Evolutionary conservation across 805 yeast species (phyloP), one percentile per base, ranked within the genome.

Genomic region (Metschnikowia chrysomelidarum): DNA sequence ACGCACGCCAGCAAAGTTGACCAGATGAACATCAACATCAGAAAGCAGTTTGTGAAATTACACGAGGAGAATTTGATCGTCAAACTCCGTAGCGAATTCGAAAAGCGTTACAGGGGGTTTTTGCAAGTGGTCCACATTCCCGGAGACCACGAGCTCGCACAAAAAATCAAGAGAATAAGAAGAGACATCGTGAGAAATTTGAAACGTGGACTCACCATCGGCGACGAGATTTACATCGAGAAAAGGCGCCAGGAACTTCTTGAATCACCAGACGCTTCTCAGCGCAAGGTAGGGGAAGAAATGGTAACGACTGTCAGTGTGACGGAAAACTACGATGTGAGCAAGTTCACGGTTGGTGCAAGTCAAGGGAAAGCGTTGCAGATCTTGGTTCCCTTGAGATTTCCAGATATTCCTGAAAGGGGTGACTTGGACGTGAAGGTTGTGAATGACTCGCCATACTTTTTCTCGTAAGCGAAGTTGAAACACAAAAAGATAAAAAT

Each of bases 1-100:
- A 88, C 98, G 0, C 98, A 93, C 57, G 97, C 98, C 1, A 66
- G 77, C 32, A 91, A 86, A 56, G 79, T 91, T 26, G 81, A 80
- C 41, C 55, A 53, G 3, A 81, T 91, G 93, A 87, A 80, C 59
- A 52, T 50, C 10, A 64, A 75, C 28, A 65, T 93, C 45, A 75
- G 98, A 54, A 80, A 83, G 23, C 80, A 85, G 40, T 91, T 91
- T 57, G 82, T 93, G 43, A 64, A 73, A 34, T 67, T 91, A 37
- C 97, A 91, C 57, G 75, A 75, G 41, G 80, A 74, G 20, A 82
- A 88, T 57, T 68, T 89, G 48, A 75, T 91, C 50, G 75, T 71
- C 20, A 75, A 76, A 50, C 70, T 93, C 43, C 78, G 78, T 40
- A 71, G 75, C 18, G 98, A 91, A 60, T 87, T 93, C 52, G 85